A percentile compares a stretch with the other conserved stretches of the same genome.
Evolutionary conservation across 129 eudicot genomes (phyloP).

Genomic region (Chrysanthemum makinoi): DNA sequence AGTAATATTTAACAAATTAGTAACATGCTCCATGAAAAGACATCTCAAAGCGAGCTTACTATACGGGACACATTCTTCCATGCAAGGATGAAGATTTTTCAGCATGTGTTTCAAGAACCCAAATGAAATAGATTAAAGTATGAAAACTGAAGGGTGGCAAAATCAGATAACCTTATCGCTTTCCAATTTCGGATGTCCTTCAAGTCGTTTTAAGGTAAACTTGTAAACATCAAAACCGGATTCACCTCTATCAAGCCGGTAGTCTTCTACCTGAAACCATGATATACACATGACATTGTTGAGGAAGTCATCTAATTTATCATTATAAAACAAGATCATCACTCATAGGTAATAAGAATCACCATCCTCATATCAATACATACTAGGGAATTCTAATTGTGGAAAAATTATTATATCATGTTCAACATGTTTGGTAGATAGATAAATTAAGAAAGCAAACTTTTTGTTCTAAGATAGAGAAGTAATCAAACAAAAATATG

Average conservation of each 20-base stretch:
- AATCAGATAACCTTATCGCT: constrained; percentile 26
- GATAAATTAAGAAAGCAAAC: neutral
- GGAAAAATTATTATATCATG: neutral
- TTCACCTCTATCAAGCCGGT: constrained; percentile 22
- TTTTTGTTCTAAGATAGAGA: neutral
- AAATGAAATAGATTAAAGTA: neutral
- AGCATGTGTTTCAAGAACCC: neutral
- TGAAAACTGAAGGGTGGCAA: neutral
- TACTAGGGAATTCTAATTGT: neutral
- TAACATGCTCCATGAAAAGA: constrained; percentile 5
- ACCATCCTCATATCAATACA: neutral
- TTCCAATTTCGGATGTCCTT: constrained; percentile 36
- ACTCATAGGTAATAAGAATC: neutral
- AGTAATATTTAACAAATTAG: neutral
- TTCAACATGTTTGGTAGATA: neutral
- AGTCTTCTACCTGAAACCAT: constrained; percentile 32
- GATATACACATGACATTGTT: constrained; percentile 1
- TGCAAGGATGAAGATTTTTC: neutral
- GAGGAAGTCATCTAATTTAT: neutral
- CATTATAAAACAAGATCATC: neutral
- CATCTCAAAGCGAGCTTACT: neutral
- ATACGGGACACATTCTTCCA: constrained; percentile 6
- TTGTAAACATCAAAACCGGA: constrained; percentile 26
- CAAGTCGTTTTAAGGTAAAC: constrained; percentile 30
- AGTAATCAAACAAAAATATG: neutral